These are phyloP conservation scores for Cadophora sp. DNA, from an alignment of 2,329 filamentous ascomycete species.

Conservation along the genomic window DNA sequence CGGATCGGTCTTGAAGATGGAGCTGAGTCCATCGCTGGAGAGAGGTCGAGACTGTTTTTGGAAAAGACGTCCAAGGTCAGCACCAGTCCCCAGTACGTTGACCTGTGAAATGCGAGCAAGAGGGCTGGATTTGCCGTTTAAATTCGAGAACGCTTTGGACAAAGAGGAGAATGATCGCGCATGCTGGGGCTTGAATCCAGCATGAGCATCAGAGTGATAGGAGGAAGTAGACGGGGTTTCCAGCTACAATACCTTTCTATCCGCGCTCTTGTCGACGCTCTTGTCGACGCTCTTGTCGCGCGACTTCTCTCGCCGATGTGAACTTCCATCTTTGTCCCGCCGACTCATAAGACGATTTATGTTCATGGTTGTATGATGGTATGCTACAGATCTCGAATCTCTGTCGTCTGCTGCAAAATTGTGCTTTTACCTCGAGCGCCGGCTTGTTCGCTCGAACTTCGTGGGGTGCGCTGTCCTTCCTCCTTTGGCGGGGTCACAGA, in stretches of 20 bases:
- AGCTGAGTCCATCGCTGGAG: constrained; percentile 64
- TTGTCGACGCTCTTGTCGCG: constrained; percentile 58
- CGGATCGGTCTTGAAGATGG: constrained; percentile 68
- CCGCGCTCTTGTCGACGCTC: constrained; percentile 47
- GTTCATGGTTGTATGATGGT: constrained; percentile 38
- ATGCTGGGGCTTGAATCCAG: constrained; percentile 29
- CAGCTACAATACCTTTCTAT: constrained; percentile 55
- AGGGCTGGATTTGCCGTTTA: constrained; percentile 34
- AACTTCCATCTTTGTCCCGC: constrained; percentile 65
- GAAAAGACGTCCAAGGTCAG: constrained; percentile 38
- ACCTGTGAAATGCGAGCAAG: constrained; percentile 30
- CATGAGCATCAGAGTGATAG: constrained; percentile 30
- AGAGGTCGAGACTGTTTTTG: constrained; percentile 56
- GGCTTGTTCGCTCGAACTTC: not conserved
- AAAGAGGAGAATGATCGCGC: constrained; percentile 32
- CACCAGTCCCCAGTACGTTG: constrained; percentile 33
- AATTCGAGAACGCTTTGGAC: constrained; percentile 36
- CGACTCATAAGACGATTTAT: constrained; percentile 73
- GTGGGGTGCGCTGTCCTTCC: constrained; percentile 13
- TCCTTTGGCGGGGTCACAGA: constrained; percentile 14
- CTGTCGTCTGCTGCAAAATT: not conserved
- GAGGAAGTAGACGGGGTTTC: constrained; percentile 20
- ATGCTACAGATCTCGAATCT: not conserved
- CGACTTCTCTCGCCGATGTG: constrained; percentile 61
- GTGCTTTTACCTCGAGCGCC: not conserved